Evolutionary conservation across 139 green algal genomes (phyloP), one percentile per base, ranked within the genome.

Genomic region (Closterium sp.): DNA sequence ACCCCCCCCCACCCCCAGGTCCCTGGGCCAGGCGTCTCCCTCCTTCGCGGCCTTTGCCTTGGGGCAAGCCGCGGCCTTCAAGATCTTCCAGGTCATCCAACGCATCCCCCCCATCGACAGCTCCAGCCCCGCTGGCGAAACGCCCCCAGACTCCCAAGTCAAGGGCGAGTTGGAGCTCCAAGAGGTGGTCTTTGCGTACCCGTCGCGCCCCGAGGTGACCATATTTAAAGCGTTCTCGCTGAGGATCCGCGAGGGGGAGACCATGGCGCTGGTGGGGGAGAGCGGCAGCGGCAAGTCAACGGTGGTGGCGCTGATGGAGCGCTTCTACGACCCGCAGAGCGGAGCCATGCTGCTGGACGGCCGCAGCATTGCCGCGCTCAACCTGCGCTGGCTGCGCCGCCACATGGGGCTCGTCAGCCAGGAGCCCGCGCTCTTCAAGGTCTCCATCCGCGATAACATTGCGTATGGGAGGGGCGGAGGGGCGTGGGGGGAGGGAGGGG

Each of bases 211-310:
- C 64, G 88, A 90, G 84, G 34, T 89, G 33, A 31, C 34, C 7
- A 90, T 94, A 9, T 91, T 91, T 33, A 34, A 34, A 4, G 85
- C 91, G 76, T 94, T 94, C 30, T 92, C 81, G 0, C 86, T 94
- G 31, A 55, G 33, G 12, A 85, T 95, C 36, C 34, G 21, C 16
- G 81, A 91, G 19, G 93, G 91, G 1, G 64, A 90, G 33, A 97
- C 95, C 3, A 93, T 97, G 19, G 98, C 97, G 33, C 96, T 99
- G 25, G 97, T 99, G 30, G 98, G 98, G 2, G 95, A 97, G 95
- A 96, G 91, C 33, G 98, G 98, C 92, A 97, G 94, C 86, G 98
- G 97, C 93, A 99, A 99, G 95, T 97, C 93, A 38, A 99, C 97
- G 10, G 96, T 99, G 6, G 94, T 99, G n/a, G 43, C 93, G 0